Conservation (phyloP, 345 rosid species). For the Salix dunnii region DNA sequence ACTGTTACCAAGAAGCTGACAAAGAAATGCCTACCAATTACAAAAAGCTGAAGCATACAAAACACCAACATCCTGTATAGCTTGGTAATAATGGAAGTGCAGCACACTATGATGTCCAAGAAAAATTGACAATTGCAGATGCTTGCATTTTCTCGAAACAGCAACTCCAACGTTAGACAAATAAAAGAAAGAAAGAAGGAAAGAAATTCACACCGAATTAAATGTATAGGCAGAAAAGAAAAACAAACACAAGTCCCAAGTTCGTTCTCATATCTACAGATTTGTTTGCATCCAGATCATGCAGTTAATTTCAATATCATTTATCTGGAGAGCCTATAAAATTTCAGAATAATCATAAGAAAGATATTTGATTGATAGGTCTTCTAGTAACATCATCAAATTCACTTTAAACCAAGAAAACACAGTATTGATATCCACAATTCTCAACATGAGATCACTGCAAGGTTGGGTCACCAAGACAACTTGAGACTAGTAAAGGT, state of each 20-base stretch:
- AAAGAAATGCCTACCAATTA: background rate
- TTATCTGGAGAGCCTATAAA: background rate
- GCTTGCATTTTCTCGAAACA: background rate
- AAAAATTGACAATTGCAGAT: background rate
- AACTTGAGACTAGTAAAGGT: background rate
- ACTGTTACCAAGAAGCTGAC: conserved; percentile 62
- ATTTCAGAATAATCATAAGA: background rate
- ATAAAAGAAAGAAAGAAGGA: too few species aligned
- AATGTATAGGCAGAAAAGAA: too few species aligned
- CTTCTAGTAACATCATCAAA: background rate
- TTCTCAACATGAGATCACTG: background rate
- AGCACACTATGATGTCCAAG: background rate
- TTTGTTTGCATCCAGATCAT: background rate
- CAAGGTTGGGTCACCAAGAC: background rate
- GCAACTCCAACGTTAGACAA: too few species aligned
- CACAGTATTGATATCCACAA: background rate
- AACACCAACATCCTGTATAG: background rate
- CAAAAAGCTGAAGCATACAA: background rate
- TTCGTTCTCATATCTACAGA: too few species aligned
- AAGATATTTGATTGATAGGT: background rate
- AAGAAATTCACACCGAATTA: too few species aligned
- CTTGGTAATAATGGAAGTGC: too few species aligned
- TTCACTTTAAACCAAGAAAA: background rate
- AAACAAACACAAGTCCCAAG: too few species aligned
- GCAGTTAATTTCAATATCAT: background rate